Conservation (phyloP, 495 filamentous ascomycete genomes). For the Podospora fimiseda region DNA sequence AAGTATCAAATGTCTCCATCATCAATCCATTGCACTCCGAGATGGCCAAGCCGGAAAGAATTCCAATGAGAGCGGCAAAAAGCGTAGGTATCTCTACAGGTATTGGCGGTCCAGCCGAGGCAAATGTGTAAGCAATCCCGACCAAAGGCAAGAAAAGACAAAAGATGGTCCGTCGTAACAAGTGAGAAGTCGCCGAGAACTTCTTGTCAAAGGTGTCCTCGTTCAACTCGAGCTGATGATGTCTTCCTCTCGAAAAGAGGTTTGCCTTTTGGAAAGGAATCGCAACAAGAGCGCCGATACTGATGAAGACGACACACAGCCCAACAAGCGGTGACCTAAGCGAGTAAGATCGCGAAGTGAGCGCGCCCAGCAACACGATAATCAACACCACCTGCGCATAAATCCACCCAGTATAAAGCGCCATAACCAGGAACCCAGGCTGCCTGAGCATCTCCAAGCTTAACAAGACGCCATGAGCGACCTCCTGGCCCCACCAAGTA, state of each 20-base stretch:
- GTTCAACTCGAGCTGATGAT: slow-evolving; percentile 50
- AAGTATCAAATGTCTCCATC: slow-evolving; percentile 76
- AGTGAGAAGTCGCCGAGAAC: slow-evolving; percentile 59
- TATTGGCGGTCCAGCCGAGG: slow-evolving; percentile 51
- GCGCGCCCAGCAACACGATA: slow-evolving; percentile 61
- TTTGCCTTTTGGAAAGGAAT: slow-evolving; percentile 66
- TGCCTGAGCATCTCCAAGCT: slow-evolving; percentile 61
- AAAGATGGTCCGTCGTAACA: slow-evolving; percentile 61
- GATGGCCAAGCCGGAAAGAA: slow-evolving; percentile 63
- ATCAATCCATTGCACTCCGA: slow-evolving; percentile 69
- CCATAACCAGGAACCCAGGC: slow-evolving; percentile 63
- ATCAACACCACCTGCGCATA: slow-evolving; percentile 65
- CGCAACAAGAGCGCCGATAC: slow-evolving; percentile 59
- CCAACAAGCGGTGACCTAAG: slow-evolving; percentile 58
- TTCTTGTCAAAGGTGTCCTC: slow-evolving; percentile 49
- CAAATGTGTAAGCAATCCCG: slow-evolving; percentile 57
- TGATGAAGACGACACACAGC: slow-evolving; percentile 53
- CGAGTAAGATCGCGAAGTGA: slow-evolving; percentile 57
- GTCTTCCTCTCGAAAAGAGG: slow-evolving; percentile 56
- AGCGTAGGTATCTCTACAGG: slow-evolving; percentile 57
- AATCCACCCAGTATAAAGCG: slow-evolving; percentile 68
- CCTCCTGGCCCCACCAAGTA: slow-evolving; percentile 67
- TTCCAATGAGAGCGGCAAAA: slow-evolving; percentile 60
- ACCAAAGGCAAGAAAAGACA: slow-evolving; percentile 57
- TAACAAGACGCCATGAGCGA: slow-evolving; percentile 61